Conservation (phyloP, 495 filamentous ascomycete genomes). For the Daldinia loculata region DNA sequence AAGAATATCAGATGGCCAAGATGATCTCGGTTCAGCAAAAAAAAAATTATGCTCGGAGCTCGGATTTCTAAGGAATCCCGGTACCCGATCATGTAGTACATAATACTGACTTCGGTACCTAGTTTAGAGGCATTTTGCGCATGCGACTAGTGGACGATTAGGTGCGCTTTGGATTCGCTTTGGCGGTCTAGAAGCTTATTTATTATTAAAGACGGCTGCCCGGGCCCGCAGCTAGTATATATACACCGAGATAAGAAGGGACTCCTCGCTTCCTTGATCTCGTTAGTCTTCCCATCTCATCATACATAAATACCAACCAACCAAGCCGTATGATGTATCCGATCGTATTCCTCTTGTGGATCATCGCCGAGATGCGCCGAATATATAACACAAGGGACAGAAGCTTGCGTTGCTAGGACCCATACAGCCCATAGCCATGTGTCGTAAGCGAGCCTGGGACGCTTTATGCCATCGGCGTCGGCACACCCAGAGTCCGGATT, state of each 20-base stretch:
- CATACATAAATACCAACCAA: neutral
- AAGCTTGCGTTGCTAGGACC: neutral
- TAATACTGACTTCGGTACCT: neutral
- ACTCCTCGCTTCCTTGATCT: neutral
- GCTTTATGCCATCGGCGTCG: neutral
- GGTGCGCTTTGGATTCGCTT: neutral
- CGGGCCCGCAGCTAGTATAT: neutral
- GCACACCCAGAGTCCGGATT: neutral
- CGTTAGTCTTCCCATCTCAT: neutral
- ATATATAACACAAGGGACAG: neutral
- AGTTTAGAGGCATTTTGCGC: neutral
- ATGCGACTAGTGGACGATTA: neutral
- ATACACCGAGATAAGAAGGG: constrained; percentile 5
- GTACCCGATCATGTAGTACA: neutral
- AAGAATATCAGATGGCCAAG: neutral
- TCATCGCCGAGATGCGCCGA: neutral
- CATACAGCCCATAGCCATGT: neutral
- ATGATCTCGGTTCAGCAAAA: neutral
- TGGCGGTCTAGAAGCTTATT: constrained; percentile 1
- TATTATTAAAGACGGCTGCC: neutral
- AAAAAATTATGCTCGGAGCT: neutral
- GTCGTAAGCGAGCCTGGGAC: too few species aligned
- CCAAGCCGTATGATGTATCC: neutral
- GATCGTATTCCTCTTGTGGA: neutral
- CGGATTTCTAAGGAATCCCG: neutral